phyloP scores from a whole-genome alignment of 371 early-diverging fungal genomes.

The Mortierella sp. region DNA sequence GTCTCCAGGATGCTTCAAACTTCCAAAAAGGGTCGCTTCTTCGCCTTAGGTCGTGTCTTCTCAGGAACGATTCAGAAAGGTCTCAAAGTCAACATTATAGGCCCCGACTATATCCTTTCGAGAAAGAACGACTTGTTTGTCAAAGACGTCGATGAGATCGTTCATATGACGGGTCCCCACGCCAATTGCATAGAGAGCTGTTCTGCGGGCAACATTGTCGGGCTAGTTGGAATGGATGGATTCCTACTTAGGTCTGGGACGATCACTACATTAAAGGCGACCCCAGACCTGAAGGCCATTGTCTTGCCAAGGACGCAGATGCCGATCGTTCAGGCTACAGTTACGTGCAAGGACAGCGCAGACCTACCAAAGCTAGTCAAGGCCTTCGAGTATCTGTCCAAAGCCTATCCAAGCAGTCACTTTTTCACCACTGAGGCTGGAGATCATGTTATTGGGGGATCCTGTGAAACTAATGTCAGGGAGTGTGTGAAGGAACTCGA shows the following conservation, averaged over 20 bases:
- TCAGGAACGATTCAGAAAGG: constrained; percentile 98
- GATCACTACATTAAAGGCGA: constrained; percentile 92
- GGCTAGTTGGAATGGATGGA: constrained; percentile 99
- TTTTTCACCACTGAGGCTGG: constrained; percentile 95
- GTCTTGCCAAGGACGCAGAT: constrained; percentile 99
- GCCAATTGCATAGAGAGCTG: constrained; percentile 99
- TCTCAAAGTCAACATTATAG: constrained; percentile 99
- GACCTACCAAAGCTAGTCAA: constrained; percentile 99
- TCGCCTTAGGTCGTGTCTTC: constrained; percentile 99
- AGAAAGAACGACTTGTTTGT: constrained; percentile 95
- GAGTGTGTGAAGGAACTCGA: constrained; percentile 99
- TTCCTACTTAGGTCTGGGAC: constrained; percentile 99
- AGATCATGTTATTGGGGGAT: constrained; percentile 99
- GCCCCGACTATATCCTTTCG: constrained; percentile 97
- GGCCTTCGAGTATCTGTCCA: constrained; percentile 98
- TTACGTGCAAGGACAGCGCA: constrained; percentile 95
- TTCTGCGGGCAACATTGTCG: constrained; percentile 99
- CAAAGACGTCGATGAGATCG: constrained; percentile 98
- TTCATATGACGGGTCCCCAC: constrained; percentile 99
- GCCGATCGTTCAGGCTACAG: constrained; percentile 98
- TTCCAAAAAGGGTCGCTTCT: constrained; percentile 99
- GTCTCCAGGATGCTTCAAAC: constrained; percentile 99
- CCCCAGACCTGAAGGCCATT: constrained; percentile 99
- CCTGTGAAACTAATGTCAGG: constrained; percentile 99
- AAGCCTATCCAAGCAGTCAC: constrained; percentile 98